These are phyloP conservation scores for Stephanodiscus minutulus DNA, from an alignment of 108 stramenopile species.

Conservation along the genomic window DNA sequence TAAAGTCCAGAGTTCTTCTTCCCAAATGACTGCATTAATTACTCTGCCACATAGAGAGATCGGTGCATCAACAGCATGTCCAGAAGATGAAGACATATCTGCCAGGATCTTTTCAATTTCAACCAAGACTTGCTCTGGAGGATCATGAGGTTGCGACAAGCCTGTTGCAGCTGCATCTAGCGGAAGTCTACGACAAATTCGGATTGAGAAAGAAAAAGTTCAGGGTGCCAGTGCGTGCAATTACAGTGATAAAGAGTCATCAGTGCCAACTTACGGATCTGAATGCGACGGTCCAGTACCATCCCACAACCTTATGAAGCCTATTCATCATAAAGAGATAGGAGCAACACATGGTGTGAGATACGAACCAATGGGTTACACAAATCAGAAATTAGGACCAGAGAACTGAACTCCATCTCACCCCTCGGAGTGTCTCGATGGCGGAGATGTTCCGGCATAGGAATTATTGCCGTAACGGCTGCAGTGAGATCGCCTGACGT, in stretches of 20 bases:
- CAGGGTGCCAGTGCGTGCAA: neutral
- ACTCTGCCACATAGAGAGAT: slow-evolving; percentile 71
- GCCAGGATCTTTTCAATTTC: slow-evolving; percentile 42
- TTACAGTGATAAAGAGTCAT: neutral
- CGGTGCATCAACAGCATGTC: slow-evolving; percentile 26
- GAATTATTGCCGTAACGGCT: slow-evolving; percentile 67
- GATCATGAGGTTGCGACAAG: slow-evolving; percentile 40
- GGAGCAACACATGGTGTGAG: slow-evolving; percentile 13
- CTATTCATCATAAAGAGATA: slow-evolving; percentile 9
- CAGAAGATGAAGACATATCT: slow-evolving; percentile 18
- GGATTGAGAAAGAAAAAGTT: neutral
- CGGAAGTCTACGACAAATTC: slow-evolving; percentile 34
- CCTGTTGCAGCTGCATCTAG: slow-evolving; percentile 12
- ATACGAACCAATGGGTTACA: neutral
- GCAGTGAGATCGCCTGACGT: slow-evolving; percentile 70
- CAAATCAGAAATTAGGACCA: neutral
- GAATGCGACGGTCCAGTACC: slow-evolving; percentile 76
- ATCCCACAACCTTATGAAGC: slow-evolving; percentile 87
- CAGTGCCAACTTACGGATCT: slow-evolving; percentile 58
- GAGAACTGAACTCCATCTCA: too few relatives aligned
- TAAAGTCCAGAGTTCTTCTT: slow-evolving; percentile 73
- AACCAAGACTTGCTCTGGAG: slow-evolving; percentile 56
- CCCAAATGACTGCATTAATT: slow-evolving; percentile 80
- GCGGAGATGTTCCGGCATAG: slow-evolving; percentile 36
- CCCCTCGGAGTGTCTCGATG: slow-evolving; percentile 35